These are phyloP conservation scores for Emiliania huxleyi DNA, from an alignment of 78 protist genomes.

Conservation along the genomic window DNA sequence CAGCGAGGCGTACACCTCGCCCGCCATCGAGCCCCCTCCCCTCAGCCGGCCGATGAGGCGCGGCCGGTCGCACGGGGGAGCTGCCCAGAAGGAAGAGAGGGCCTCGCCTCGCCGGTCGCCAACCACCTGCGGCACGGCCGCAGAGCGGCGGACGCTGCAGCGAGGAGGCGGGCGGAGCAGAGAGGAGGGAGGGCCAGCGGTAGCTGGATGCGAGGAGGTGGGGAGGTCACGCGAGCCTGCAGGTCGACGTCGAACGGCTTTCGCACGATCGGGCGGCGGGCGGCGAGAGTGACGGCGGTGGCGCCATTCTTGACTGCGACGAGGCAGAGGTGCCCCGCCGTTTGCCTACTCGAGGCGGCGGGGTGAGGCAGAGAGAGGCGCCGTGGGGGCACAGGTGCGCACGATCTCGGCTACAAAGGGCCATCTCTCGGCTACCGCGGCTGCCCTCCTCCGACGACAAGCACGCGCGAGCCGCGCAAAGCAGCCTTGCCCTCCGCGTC, in stretches of 20 bases:
- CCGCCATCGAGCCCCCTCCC: not conserved
- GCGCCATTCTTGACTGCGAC: not conserved
- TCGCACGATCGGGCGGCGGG: not conserved
- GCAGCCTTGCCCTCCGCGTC: not conserved
- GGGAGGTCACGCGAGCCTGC: no score
- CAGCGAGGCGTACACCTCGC: not conserved
- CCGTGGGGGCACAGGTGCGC: no score
- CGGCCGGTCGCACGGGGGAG: not conserved
- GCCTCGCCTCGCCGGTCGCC: not conserved
- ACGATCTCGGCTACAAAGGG: no score
- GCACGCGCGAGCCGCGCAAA: not conserved
- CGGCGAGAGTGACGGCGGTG: not conserved
- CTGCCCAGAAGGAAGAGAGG: not conserved
- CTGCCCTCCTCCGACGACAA: not conserved
- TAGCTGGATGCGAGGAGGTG: no score
- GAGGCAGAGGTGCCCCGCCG: not conserved
- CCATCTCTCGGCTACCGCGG: no score
- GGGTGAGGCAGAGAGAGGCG: no score
- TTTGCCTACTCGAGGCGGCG: no score
- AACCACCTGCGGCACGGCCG: no score
- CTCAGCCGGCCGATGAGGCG: not conserved
- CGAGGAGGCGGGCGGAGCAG: no score
- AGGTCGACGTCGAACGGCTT: conserved; percentile 8
- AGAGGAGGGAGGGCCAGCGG: no score
- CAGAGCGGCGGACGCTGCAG: no score